These are phyloP conservation scores for Boehmeria nivea DNA, from an alignment of 306 rosid genomes.

Conservation along the genomic window DNA sequence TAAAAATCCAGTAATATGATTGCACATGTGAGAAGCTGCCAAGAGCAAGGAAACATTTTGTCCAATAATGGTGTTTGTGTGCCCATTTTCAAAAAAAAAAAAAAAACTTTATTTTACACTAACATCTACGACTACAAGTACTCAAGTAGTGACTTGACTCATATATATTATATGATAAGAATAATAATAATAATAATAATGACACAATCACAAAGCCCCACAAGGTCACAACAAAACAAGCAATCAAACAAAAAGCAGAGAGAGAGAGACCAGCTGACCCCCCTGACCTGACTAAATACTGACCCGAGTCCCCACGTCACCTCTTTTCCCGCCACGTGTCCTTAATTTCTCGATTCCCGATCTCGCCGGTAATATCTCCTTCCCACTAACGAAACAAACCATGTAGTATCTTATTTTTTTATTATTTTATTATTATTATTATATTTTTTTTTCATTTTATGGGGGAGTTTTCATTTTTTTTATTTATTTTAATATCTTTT, in stretches of 20 bases:
- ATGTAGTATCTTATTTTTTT: not conserved
- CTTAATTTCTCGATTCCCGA: not conserved
- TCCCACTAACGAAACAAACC: not conserved
- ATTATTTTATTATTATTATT: not conserved
- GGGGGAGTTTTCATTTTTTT: not conserved
- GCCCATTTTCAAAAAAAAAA: no score
- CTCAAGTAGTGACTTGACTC: no score
- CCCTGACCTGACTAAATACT: not conserved
- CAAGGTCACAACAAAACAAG: no score
- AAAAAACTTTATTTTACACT: no score
- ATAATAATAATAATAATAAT: no score
- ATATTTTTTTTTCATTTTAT: not conserved
- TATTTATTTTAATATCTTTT: not conserved
- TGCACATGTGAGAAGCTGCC: not conserved
- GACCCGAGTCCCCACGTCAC: slow-evolving; percentile 8
- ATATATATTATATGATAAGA: no score
- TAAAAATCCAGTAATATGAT: not conserved
- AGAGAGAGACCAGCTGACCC: not conserved
- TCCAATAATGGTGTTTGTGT: no score
- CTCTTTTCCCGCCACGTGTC: not conserved
- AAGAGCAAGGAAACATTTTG: not conserved
- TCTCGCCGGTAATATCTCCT: not conserved
- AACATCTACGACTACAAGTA: no score
- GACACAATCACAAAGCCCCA: no score
- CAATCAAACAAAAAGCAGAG: not conserved